These are phyloP conservation scores for Beauveria australis DNA, from an alignment of 2,329 filamentous ascomycete genomes.

Conservation along the genomic window DNA sequence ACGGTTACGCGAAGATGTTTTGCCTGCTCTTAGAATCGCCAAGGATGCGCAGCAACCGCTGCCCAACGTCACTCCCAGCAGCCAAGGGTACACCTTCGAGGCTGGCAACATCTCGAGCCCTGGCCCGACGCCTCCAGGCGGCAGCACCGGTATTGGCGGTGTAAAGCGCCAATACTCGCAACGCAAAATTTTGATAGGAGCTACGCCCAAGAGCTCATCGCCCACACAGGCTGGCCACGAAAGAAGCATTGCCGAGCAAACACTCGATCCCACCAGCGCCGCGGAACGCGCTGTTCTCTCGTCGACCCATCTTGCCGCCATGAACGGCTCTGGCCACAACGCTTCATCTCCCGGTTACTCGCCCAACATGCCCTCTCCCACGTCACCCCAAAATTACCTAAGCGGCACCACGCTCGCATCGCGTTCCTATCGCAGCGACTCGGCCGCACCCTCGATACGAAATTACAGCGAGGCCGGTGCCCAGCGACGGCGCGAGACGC, in stretches of 20 bases:
- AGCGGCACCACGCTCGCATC: conserved; percentile 51
- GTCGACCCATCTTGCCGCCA: conserved; percentile 61
- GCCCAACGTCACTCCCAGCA: conserved; percentile 38
- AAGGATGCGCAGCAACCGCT: conserved; percentile 90
- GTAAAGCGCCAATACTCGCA: conserved; percentile 68
- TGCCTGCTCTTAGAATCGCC: conserved; percentile 80
- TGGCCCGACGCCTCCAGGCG: conserved; percentile 45
- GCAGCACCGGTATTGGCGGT: conserved; percentile 47
- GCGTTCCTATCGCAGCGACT: conserved; percentile 51
- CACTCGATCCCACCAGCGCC: conserved; percentile 60
- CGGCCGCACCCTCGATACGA: conserved; percentile 30
- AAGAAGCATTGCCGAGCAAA: conserved; percentile 52
- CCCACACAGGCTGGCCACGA: conserved; percentile 67
- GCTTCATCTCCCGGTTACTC: conserved; percentile 48
- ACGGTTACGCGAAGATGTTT: conserved; percentile 79
- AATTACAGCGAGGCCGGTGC: conserved; percentile 28
- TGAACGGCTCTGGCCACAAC: conserved; percentile 53
- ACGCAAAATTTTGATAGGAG: conserved; percentile 63
- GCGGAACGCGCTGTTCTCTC: conserved; percentile 58
- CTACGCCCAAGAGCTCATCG: conserved; percentile 66
- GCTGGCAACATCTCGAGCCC: conserved; percentile 39
- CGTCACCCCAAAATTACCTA: conserved; percentile 52
- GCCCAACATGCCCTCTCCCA: conserved; percentile 62
- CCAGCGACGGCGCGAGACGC: conserved; percentile 53
- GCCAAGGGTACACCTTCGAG: conserved; percentile 44